Conservation (phyloP, 2,329 filamentous ascomycete genomes). For the Hysterium pulicare region DNA sequence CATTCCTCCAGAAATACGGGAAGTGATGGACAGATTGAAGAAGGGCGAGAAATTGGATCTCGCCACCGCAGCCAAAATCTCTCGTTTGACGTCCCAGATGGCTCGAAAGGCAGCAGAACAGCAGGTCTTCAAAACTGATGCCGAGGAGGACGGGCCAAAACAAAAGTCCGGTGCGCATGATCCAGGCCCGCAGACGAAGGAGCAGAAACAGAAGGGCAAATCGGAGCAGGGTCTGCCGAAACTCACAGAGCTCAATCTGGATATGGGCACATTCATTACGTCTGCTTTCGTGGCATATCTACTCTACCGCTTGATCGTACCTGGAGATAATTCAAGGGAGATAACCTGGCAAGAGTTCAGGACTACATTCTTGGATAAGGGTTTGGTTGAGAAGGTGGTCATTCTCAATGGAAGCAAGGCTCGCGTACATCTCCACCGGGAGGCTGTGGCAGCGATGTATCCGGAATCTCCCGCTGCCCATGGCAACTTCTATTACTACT, state of each 20-base stretch:
- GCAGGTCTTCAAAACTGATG: conserved; percentile 20
- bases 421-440: conserved; percentile 73
- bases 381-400: conserved; percentile 86
- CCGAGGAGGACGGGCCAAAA: conserved; percentile 28
- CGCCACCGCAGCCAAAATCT: conserved; percentile 59
- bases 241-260: conserved; percentile 50
- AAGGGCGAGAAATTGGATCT: conserved; percentile 49
- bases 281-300: conserved; percentile 61
- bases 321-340: conserved; percentile 65
- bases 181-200: conserved; percentile 39
- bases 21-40: conserved; percentile 57
- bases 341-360: conserved; percentile 98
- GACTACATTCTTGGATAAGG: conserved; percentile 91
- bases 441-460: conserved; percentile 68
- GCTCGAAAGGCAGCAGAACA: conserved; percentile 50
- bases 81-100: conserved; percentile 55
- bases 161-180: conserved; percentile 46
- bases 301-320: conserved; percentile 62
- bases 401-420: conserved; percentile 76
- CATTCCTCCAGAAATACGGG: conserved; percentile 64
- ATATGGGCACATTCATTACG: conserved; percentile 55
- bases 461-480: conserved; percentile 70
- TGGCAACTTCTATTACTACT: conserved; percentile 78
- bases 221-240: conserved; percentile 35
- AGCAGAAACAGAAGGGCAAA: conserved; percentile 23